phyloP scores from a whole-genome alignment of 768 basidiomycete genomes.

The Sistotremastrum niveocremeum region DNA sequence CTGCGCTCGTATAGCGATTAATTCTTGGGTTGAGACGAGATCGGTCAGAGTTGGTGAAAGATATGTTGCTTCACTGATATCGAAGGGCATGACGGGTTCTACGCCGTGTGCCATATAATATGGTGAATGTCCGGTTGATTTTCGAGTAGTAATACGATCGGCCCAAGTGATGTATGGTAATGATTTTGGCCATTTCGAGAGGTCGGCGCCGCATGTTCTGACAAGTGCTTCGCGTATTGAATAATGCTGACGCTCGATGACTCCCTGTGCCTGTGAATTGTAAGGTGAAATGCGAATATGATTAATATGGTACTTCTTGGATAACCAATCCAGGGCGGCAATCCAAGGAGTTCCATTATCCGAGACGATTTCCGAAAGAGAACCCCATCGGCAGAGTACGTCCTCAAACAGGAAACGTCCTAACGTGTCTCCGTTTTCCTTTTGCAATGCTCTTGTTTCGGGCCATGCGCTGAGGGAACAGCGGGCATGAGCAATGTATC shows the following conservation, averaged over 20 bases:
- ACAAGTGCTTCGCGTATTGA: conserved; percentile 10
- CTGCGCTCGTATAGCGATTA: conserved; percentile 7
- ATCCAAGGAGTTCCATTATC: conserved; percentile 27
- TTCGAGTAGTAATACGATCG: conserved; percentile 6
- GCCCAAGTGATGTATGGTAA: conserved; percentile 9
- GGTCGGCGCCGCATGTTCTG: conserved; percentile 9
- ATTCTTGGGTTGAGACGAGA: conserved; percentile 6
- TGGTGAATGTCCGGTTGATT: conserved; percentile 8
- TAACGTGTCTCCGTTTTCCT: conserved; percentile 16
- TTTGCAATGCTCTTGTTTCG: conserved; percentile 17
- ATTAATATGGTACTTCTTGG: conserved; percentile 17
- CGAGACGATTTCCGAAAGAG: conserved; percentile 24
- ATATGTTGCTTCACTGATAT: conserved; percentile 11
- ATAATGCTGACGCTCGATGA: conserved; percentile 11
- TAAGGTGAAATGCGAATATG: conserved; percentile 20
- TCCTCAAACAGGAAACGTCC: conserved; percentile 23
- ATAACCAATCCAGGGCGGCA: conserved; percentile 12
- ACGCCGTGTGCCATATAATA: conserved; percentile 10
- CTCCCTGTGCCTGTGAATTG: conserved; percentile 14
- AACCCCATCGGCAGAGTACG: conserved; percentile 27
- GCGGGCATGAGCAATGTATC: conserved; percentile 23
- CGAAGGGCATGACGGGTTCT: conserved; percentile 11
- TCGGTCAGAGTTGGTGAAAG: neutral
- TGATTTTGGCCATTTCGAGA: conserved; percentile 11
- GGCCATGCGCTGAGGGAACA: conserved; percentile 21